Conservation (phyloP, 352 stramenopile genomes). For the Phytophthora pini region DNA sequence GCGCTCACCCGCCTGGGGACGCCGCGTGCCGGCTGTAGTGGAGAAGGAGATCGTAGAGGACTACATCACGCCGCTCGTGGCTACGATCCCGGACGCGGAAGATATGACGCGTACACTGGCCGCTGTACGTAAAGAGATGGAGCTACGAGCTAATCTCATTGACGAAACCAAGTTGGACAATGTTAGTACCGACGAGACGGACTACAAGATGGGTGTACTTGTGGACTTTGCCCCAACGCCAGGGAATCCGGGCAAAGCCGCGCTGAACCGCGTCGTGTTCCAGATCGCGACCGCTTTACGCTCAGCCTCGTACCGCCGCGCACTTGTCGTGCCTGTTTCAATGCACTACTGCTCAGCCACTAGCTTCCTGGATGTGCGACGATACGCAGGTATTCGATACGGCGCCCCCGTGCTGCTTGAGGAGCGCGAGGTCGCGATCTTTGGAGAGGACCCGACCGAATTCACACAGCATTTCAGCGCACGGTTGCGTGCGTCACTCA, state of each 20-base stretch:
- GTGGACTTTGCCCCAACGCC: constrained; percentile 55
- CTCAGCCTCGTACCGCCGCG: constrained; percentile 44
- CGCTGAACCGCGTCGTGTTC: constrained; percentile 61
- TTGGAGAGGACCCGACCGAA: constrained; percentile 66
- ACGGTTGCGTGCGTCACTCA: constrained; percentile 58
- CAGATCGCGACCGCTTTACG: constrained; percentile 58
- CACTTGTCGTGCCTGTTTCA: constrained; percentile 66
- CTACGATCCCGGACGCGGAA: constrained; percentile 20
- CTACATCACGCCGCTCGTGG: constrained; percentile 64
- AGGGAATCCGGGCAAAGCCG: constrained; percentile 43
- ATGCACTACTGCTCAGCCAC: constrained; percentile 68
- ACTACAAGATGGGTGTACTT: constrained; percentile 71
- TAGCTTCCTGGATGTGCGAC: constrained; percentile 51
- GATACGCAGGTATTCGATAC: constrained; percentile 67
- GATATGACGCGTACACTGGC: constrained; percentile 36
- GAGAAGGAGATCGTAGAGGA: constrained; percentile 63
- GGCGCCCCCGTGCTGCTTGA: constrained; percentile 71
- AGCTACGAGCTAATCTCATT: constrained; percentile 55
- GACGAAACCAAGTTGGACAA: constrained; percentile 33
- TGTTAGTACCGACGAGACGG: constrained; percentile 50
- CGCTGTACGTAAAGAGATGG: constrained; percentile 41
- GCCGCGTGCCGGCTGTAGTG: constrained; percentile 54
- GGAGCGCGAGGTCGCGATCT: constrained; percentile 62
- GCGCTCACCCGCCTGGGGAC: constrained; percentile 55
- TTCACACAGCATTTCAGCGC: constrained; percentile 71